Evolutionary conservation across 108 stramenopile genomes (phyloP), one percentile per base, ranked within the genome.

Genomic region (Conticribra guillardii): DNA sequence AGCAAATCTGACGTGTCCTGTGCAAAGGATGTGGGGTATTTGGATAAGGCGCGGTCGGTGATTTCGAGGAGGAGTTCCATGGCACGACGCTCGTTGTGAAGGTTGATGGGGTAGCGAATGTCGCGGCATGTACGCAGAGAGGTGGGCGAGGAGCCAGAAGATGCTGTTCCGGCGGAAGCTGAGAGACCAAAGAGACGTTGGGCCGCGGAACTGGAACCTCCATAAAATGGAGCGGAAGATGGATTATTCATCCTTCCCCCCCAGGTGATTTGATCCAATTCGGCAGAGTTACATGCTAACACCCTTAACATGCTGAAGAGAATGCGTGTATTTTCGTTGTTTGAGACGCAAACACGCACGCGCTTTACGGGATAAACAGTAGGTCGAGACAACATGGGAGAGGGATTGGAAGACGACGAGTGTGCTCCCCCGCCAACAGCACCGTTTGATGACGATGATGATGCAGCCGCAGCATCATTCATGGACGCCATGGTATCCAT

Each of bases 271-370:
- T 76, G 81, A 16, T 76, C 62, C 8, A 94, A 51, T 69, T 96
- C 96, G 2, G 74, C 72, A 9, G 69, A 71, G 50, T 89, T 89
- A 64, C 87, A 86, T 16, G 75, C 93, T 51, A 92, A 67, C 11
- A 92, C 89, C 17, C 96, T 76, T 45, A 97, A 71, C 75, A 97
- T 73, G 60, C 89, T 91, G 51, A 97, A 88, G 8, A 91, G 41
- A 17, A 89, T 73, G 34, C 94, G 87, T 7, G 89, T 95, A 67
- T 96, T 96, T 67, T 99, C 98, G 74, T 97, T 99, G 85, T 98
- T 97, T 57, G 91, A 85, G 4, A 96, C 96, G 60, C 96, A 96
- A 4, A 99, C 85, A 18, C 97, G 85, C 1, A 99, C 73, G 23
- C 97, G 94, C 61, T 96, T 96, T 19, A 80, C 51, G 55, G 76